These are phyloP conservation scores for Solanum chilense DNA, from an alignment of 257 asterid genomes.

Conservation along the genomic window DNA sequence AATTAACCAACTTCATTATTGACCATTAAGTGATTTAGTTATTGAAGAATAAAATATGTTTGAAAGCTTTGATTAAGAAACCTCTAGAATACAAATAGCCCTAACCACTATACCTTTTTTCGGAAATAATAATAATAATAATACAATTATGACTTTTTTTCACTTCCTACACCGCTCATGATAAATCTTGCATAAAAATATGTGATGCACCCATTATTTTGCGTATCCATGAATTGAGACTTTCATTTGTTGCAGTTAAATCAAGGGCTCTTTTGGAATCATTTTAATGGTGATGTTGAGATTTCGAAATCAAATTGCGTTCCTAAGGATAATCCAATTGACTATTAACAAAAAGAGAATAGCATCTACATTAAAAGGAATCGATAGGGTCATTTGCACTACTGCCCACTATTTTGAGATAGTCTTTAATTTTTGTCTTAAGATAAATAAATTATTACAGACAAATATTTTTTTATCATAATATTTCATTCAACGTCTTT, in stretches of 20 bases:
- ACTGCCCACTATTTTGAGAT: neutral
- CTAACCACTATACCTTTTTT: too few relatives aligned
- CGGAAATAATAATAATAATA: too few relatives aligned
- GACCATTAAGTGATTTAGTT: neutral
- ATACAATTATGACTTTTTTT: too few relatives aligned
- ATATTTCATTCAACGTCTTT: neutral
- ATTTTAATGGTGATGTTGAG: neutral
- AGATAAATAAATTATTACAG: too few relatives aligned
- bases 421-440: too few relatives aligned
- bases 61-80: too few relatives aligned
- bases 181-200: neutral
- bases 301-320: neutral
- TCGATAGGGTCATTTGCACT: neutral
- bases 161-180: too few relatives aligned
- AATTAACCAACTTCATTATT: too few relatives aligned
- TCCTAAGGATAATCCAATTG: neutral
- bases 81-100: too few relatives aligned
- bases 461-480: too few relatives aligned
- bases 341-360: neutral
- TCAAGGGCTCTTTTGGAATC: neutral
- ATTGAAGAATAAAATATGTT: too few relatives aligned
- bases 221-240: constrained; percentile 15
- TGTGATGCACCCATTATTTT: neutral
- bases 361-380: neutral
- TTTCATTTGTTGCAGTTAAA: neutral